Evolutionary conservation across 768 basidiomycete species (phyloP).

Genomic region (Saitozyma sp.): DNA sequence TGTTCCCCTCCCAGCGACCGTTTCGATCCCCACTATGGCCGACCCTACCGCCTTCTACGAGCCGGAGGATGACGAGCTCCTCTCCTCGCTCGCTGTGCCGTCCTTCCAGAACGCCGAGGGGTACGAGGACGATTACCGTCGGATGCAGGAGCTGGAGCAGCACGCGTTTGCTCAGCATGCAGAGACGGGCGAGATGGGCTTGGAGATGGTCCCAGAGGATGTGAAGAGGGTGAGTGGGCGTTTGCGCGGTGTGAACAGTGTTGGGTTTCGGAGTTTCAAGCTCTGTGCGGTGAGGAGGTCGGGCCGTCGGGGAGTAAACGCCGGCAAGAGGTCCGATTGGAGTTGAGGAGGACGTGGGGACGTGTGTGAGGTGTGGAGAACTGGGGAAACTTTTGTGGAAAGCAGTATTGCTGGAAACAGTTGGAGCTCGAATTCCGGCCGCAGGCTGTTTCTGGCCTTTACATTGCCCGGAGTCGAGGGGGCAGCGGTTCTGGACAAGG

Average conservation of each 20-base stretch:
- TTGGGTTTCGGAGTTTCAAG: no score
- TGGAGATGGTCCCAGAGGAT: conserved; percentile 31
- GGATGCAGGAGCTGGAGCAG: conserved; percentile 39
- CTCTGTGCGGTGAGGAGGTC: background rate
- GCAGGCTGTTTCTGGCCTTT: no score
- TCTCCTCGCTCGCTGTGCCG: conserved; percentile 36
- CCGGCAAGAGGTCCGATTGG: background rate
- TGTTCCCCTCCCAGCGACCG: no score
- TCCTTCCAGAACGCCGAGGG: conserved; percentile 14
- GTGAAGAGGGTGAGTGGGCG: conserved; percentile 17
- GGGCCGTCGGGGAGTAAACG: background rate
- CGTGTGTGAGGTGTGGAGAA: no score
- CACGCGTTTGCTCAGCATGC: conserved; percentile 35
- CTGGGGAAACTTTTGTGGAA: no score
- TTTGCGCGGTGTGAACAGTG: background rate
- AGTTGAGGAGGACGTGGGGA: no score
- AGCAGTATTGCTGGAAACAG: no score
- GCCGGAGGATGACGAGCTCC: conserved; percentile 45
- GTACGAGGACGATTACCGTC: conserved; percentile 37
- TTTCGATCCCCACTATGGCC: conserved; percentile 29
- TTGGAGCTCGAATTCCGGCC: no score
- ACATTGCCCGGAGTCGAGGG: no score
- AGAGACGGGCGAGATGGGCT: conserved; percentile 56
- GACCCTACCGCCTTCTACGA: conserved; percentile 50
- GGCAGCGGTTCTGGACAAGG: no score